Conservation (phyloP, 2,329 filamentous ascomycete species). For the Ophiocordyceps australis region DNA sequence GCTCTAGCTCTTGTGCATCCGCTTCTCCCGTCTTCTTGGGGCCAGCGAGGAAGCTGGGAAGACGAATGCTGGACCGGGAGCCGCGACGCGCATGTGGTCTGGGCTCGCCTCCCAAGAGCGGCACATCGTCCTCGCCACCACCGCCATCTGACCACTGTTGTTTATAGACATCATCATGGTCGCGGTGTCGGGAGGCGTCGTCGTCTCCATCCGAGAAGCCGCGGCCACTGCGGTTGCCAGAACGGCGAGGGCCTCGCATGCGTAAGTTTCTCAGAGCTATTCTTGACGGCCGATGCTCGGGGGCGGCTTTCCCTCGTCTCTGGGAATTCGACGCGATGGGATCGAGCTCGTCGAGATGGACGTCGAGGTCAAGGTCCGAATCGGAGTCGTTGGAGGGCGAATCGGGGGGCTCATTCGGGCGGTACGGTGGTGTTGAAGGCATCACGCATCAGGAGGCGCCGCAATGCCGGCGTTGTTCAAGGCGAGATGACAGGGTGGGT, state of each 20-base stretch:
- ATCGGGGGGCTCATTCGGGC: slow-evolving; percentile 43
- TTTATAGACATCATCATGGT: slow-evolving; percentile 36
- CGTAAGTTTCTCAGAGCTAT: slow-evolving; percentile 58
- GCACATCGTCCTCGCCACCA: slow-evolving; percentile 49
- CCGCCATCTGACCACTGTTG: slow-evolving; percentile 40
- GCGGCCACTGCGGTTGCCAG: slow-evolving; percentile 28
- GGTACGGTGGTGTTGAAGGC: slow-evolving; percentile 34
- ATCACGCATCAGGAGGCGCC: slow-evolving; percentile 23
- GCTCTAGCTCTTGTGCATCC: slow-evolving; percentile 29
- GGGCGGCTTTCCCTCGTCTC: slow-evolving; percentile 9
- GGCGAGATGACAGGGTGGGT: too few species aligned
- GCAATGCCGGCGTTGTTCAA: too few species aligned
- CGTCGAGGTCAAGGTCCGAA: slow-evolving; percentile 54
- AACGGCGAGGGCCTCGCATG: slow-evolving; percentile 43
- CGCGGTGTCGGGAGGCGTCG: slow-evolving; percentile 37
- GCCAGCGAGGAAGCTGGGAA: slow-evolving; percentile 49
- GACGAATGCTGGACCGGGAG: slow-evolving; percentile 32
- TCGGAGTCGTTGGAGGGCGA: slow-evolving; percentile 52
- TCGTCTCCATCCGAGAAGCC: slow-evolving; percentile 50
- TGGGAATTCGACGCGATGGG: slow-evolving; percentile 27
- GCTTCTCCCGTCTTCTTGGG: slow-evolving; percentile 14
- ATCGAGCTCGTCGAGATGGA: slow-evolving; percentile 68
- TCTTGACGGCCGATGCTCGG: slow-evolving; percentile 28
- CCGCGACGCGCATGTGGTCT: slow-evolving; percentile 10
- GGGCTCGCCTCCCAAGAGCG: slow-evolving; percentile 38